These are phyloP conservation scores for Yamadazyma paraphyllophila DNA, from an alignment of 805 yeast species.

Conservation along the genomic window DNA sequence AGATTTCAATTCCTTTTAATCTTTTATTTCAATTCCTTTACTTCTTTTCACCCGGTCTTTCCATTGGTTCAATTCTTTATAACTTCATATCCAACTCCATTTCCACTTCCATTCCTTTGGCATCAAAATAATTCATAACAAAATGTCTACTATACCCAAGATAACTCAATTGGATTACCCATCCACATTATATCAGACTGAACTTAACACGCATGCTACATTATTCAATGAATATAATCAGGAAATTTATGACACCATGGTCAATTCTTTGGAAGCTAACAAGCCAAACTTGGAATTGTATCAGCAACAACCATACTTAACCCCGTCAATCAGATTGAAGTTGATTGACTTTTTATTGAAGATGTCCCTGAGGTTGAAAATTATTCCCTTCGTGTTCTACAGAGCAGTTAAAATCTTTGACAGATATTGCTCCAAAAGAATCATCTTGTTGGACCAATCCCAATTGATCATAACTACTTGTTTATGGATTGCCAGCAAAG, in stretches of 20 bases:
- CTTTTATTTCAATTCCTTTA: constrained; percentile 5
- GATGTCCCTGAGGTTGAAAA: constrained; percentile 58
- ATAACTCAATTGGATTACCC: constrained; percentile 49
- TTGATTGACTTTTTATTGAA: constrained; percentile 80
- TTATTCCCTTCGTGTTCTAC: constrained; percentile 66
- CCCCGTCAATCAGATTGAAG: constrained; percentile 67
- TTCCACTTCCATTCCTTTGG: background rate
- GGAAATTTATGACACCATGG: constrained; percentile 45
- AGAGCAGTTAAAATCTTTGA: constrained; percentile 76
- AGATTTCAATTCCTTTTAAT: background rate
- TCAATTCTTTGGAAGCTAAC: constrained; percentile 30
- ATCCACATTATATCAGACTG: constrained; percentile 46
- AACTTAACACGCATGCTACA: constrained; percentile 45
- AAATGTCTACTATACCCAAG: constrained; percentile 17
- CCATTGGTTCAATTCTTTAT: constrained; percentile 6
- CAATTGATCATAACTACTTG: constrained; percentile 91
- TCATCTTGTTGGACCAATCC: constrained; percentile 80
- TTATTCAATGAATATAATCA: constrained; percentile 50
- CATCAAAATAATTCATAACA: background rate
- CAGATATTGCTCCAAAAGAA: constrained; percentile 84
- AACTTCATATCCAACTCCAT: background rate
- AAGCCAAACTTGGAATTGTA: constrained; percentile 58
- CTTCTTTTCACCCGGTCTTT: constrained; percentile 3
- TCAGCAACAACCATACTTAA: constrained; percentile 84
- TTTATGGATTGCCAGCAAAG: constrained; percentile 87